Evolutionary conservation across 352 stramenopile species (phyloP), one percentile per base, ranked within the genome.

Genomic region (Pythium sukuiense): DNA sequence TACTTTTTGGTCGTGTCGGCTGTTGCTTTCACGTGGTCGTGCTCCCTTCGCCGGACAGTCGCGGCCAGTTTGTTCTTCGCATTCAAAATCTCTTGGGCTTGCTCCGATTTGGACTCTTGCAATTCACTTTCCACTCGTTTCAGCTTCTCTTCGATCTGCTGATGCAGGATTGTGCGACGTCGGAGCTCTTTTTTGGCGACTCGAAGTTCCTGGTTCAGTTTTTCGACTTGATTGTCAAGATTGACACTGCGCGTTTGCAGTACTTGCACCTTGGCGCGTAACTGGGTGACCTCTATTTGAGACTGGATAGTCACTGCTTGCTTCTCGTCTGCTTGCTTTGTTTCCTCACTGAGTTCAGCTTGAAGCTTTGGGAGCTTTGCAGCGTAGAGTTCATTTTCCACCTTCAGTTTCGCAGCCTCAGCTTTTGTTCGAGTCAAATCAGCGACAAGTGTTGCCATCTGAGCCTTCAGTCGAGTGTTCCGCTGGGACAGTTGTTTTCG

Each of bases 351-450:
- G 8, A 87, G 32, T n/a, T 84, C 79, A 0, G 74, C 69, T 41
- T 83, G 74, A n/a, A 87, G 59, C 26, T 68, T 65, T 3, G 76
- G 79, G 29, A 87, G 56, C 14, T 81, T 85, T 7, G 70, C 60
- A 7, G 79, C 71, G 32, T 83, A 87, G 12, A 87, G 50, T 41
- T 83, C 76, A 33, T 83, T 87, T n/a, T 85, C 79, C 1, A 71
- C 77, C 49, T 76, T 73, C 16, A 79, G 71, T 20, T 77, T 78
- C 9, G 67, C 69, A 20, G 71, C 67, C 53, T 85, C 72, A 18
- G 76, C 65, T 20, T 75, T 83, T 0, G 70, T 72, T 5, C 76
- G 76, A 35, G 81, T 67, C 2, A 87, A 55, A 65, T 80, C 71
- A 33, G 69, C 43, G 12, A 65, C 81, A 1, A 71, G 35, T 9